phyloP scores from a whole-genome alignment of 352 stramenopile genomes.

The Pythium angustatum region DNA sequence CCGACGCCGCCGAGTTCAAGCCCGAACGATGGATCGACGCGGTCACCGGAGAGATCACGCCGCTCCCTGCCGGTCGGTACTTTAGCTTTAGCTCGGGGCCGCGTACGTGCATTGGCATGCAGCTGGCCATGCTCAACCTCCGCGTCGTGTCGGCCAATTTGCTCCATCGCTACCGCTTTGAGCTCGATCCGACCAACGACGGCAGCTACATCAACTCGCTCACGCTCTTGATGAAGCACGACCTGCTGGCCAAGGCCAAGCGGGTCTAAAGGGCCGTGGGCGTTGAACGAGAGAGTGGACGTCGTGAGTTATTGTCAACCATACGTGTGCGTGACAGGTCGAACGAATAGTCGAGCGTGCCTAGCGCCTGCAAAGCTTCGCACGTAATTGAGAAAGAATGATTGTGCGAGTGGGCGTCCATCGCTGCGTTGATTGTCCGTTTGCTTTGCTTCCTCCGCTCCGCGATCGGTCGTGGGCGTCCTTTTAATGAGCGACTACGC shows the following conservation, averaged over 20 bases:
- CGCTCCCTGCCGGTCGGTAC: slow-evolving; percentile 29
- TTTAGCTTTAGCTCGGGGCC: slow-evolving; percentile 45
- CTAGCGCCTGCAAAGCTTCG: no score
- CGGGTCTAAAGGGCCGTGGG: background rate
- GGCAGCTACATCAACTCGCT: slow-evolving; percentile 21
- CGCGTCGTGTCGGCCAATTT: slow-evolving; percentile 23
- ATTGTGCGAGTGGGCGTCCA: no score
- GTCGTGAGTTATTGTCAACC: no score
- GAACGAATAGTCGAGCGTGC: no score
- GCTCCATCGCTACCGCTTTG: slow-evolving; percentile 19
- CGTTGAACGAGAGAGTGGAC: no score
- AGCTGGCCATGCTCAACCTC: slow-evolving; percentile 49
- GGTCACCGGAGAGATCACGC: slow-evolving; percentile 30
- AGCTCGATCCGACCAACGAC: slow-evolving; percentile 19
- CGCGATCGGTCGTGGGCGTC: no score
- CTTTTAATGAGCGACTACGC: no score
- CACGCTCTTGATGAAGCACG: slow-evolving; percentile 26
- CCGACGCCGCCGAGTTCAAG: slow-evolving; percentile 56
- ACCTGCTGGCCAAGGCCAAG: background rate
- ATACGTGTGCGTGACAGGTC: no score
- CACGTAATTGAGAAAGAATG: no score
- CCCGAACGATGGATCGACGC: slow-evolving; percentile 71
- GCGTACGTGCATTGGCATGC: slow-evolving; percentile 48
- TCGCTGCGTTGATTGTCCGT: no score
- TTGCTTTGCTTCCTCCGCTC: no score